A percentile compares a stretch with the other conserved stretches of the same genome.
These are phyloP conservation scores for Diplodia intermedia DNA, from an alignment of 2,329 filamentous ascomycete genomes.

Conservation along the genomic window DNA sequence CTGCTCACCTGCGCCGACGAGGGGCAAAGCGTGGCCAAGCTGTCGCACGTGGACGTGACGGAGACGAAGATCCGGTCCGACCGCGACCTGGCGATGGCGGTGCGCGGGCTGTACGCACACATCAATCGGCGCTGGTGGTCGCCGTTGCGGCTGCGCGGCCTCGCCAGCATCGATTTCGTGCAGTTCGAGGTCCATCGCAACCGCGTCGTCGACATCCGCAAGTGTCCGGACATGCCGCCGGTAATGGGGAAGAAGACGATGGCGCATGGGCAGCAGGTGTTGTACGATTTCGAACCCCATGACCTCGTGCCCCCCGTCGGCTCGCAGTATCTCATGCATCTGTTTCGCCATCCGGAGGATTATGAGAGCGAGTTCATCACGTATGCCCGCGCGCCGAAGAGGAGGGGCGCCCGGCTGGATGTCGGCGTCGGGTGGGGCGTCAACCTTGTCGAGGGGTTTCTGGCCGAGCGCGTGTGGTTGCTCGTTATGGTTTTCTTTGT, in stretches of 20 bases:
- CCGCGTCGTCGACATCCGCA: conserved; percentile 50
- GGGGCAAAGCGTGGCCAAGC: conserved; percentile 46
- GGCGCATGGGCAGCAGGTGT: conserved; percentile 27
- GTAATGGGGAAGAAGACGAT: background rate
- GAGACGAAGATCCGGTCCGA: conserved; percentile 44
- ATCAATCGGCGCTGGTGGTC: conserved; percentile 45
- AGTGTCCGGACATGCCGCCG: conserved; percentile 47
- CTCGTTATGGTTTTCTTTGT: conserved; percentile 41
- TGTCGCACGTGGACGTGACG: conserved; percentile 49
- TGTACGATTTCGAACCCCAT: conserved; percentile 48
- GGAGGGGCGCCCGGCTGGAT: conserved; percentile 43
- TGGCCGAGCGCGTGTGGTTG: conserved; percentile 47
- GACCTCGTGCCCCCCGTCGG: conserved; percentile 51
- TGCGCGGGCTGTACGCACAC: conserved; percentile 46
- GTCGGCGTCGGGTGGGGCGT: conserved; percentile 51
- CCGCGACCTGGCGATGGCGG: conserved; percentile 45
- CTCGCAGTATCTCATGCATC: conserved; percentile 47
- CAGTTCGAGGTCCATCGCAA: conserved; percentile 51
- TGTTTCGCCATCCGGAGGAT: conserved; percentile 50
- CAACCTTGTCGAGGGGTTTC: conserved; percentile 49
- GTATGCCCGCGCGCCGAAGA: conserved; percentile 46
- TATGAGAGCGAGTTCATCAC: conserved; percentile 50
- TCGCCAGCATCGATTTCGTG: conserved; percentile 49
- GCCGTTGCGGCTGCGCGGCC: conserved; percentile 43
- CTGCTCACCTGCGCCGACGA: conserved; percentile 50